Evolutionary conservation across 2,329 filamentous ascomycete species (phyloP).

Genomic region (Didymella pomorum): DNA sequence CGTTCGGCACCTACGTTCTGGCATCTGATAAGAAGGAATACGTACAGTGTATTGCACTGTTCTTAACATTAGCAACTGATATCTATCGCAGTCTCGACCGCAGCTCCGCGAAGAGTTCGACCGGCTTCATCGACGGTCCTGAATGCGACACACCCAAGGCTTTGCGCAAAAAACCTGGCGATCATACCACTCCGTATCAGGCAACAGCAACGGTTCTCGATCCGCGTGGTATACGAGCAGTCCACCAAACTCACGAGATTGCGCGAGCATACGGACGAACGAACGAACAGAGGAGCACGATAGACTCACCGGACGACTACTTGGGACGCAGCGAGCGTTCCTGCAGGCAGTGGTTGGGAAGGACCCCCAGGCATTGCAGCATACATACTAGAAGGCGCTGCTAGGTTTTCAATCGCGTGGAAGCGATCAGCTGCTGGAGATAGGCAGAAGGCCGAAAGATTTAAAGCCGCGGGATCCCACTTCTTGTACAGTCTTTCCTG

Average conservation of each 20-base stretch:
- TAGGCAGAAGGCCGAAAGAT: constrained; percentile 37
- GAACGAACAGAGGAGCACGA: background rate
- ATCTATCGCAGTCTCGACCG: background rate
- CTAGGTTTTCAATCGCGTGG: constrained; percentile 29
- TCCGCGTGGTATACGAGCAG: background rate
- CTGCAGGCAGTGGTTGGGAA: background rate
- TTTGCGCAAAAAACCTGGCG: background rate
- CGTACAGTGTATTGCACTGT: background rate
- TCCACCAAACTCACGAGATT: background rate
- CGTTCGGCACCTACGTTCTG: background rate
- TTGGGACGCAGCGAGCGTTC: background rate
- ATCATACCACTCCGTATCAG: background rate
- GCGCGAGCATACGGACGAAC: background rate
- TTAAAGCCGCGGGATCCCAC: constrained; percentile 36
- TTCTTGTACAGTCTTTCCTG: constrained; percentile 25
- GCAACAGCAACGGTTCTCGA: background rate
- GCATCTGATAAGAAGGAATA: background rate
- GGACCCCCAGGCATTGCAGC: constrained; percentile 20
- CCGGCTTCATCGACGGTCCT: background rate
- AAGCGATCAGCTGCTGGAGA: constrained; percentile 38
- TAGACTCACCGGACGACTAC: background rate
- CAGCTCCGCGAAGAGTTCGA: background rate
- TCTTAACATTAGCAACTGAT: constrained; percentile 2
- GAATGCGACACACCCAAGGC: background rate
- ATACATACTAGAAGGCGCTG: constrained; percentile 18